Evolutionary conservation across 2,329 filamentous ascomycete species (phyloP).

Genomic region (Talaromyces sp.): DNA sequence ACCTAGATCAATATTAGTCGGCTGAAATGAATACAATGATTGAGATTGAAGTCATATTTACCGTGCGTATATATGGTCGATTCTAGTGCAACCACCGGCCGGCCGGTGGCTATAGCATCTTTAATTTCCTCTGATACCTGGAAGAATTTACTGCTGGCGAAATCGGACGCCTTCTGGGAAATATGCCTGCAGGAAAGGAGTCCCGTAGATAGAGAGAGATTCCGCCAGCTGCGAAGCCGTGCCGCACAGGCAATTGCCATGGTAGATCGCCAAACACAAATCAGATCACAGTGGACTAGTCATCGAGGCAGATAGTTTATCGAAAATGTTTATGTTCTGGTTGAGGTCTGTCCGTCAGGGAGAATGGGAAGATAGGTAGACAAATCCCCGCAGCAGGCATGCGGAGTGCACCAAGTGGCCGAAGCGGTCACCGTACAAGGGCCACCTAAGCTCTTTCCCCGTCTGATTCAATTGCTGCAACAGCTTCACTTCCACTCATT

Average conservation of each 20-base stretch:
- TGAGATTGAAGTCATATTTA: slow-evolving; percentile 22
- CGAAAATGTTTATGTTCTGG: neutral
- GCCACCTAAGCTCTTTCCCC: slow-evolving; percentile 35
- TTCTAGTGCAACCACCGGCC: slow-evolving; percentile 87
- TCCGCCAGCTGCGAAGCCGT: slow-evolving; percentile 9
- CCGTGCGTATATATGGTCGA: slow-evolving; percentile 97
- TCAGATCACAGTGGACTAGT: neutral
- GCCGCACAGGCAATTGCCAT: slow-evolving; percentile 5
- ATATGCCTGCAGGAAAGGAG: slow-evolving; percentile 10
- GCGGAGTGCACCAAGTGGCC: slow-evolving; percentile 31
- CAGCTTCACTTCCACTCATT: neutral
- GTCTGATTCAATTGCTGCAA: slow-evolving; percentile 3
- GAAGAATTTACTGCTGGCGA: slow-evolving; percentile 49
- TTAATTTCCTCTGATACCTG: slow-evolving; percentile 75
- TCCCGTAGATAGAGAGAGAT: neutral
- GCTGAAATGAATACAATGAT: neutral
- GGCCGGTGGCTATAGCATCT: slow-evolving; percentile 66
- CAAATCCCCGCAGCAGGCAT: neutral
- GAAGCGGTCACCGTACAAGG: slow-evolving; percentile 31
- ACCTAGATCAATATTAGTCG: slow-evolving; percentile 39
- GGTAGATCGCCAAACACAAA: neutral
- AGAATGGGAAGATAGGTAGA: neutral
- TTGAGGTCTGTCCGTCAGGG: neutral
- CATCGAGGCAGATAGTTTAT: neutral
- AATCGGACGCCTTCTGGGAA: slow-evolving; percentile 25